Percentiles rank a stretch among this genome's conserved stretches.
Evolutionary conservation across 257 asterid species (phyloP).

Genomic region (Primulina tabacum): DNA sequence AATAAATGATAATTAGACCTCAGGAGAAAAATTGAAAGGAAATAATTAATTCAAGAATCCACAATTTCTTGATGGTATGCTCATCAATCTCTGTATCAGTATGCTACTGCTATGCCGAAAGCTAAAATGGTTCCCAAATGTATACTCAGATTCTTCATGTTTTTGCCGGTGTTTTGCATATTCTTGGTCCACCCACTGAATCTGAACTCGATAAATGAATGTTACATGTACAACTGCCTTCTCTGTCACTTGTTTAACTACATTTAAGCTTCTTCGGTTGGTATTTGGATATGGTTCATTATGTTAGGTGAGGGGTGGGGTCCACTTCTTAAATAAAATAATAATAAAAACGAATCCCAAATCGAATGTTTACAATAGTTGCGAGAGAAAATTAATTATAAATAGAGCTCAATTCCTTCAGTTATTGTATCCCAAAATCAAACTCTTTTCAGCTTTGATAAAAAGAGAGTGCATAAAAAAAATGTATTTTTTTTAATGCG

Average conservation of each 20-base stretch:
- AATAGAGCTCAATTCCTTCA: too few relatives aligned
- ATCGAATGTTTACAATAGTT: too few relatives aligned
- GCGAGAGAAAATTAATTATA: too few relatives aligned
- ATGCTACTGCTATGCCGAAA: conserved; percentile 40
- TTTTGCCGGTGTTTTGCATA: conserved; percentile 33
- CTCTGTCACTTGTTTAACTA: conserved; percentile 39
- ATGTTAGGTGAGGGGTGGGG: too few relatives aligned
- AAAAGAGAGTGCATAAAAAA: too few relatives aligned
- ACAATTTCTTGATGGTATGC: conserved; percentile 34
- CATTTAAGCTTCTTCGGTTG: conserved; percentile 46
- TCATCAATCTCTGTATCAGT: conserved; percentile 23
- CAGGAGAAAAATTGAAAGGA: neutral
- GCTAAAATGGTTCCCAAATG: conserved; percentile 36
- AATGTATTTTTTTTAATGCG: too few relatives aligned
- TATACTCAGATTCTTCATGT: conserved; percentile 33
- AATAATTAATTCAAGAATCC: conserved; percentile 33
- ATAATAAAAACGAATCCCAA: too few relatives aligned
- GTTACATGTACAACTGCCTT: conserved; percentile 30
- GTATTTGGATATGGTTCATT: conserved; percentile 47
- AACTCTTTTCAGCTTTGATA: too few relatives aligned
- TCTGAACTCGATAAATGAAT: conserved; percentile 28
- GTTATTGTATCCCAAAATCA: too few relatives aligned
- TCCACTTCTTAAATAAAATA: too few relatives aligned
- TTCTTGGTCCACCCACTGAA: conserved; percentile 35
- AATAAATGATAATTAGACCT: neutral